These are phyloP conservation scores for Phyllosticta ampelicida DNA, from an alignment of 2,329 filamentous ascomycete species.

Conservation along the genomic window DNA sequence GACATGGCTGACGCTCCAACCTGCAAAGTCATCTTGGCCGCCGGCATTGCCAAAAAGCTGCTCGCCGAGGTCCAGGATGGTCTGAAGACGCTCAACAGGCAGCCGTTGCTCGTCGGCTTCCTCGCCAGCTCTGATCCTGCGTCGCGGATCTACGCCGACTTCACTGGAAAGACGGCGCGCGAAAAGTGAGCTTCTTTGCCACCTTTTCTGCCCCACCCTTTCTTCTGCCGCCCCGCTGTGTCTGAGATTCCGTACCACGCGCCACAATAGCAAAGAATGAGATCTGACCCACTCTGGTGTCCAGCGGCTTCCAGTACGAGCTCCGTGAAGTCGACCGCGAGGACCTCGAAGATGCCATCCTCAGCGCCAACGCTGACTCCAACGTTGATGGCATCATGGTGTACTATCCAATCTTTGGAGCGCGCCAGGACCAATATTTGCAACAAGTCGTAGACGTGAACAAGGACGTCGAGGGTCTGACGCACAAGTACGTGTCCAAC, in stretches of 20 bases:
- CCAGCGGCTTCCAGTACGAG: constrained; percentile 73
- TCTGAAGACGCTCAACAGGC: constrained; percentile 57
- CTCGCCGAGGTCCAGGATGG: constrained; percentile 68
- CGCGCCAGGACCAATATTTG: constrained; percentile 82
- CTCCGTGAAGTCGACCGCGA: constrained; percentile 78
- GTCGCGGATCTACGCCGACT: constrained; percentile 88
- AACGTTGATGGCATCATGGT: constrained; percentile 83
- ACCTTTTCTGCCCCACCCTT: neutral
- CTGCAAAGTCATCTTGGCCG: constrained; percentile 89
- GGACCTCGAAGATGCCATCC: constrained; percentile 77
- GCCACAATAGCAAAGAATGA: neutral
- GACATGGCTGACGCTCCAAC: constrained; percentile 30
- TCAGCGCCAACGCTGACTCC: constrained; percentile 70
- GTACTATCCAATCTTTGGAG: constrained; percentile 96
- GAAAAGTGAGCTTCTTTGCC: constrained; percentile 63
- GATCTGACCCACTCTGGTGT: constrained; percentile 8
- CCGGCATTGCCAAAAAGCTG: constrained; percentile 73
- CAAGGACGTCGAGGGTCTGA: constrained; percentile 94
- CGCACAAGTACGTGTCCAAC: constrained; percentile 92
- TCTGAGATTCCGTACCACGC: neutral
- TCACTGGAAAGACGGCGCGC: constrained; percentile 90
- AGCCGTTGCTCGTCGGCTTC: constrained; percentile 80
- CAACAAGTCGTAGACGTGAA: constrained; percentile 82
- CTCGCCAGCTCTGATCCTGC: constrained; percentile 86
- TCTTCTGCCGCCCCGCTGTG: neutral